Conservation (phyloP, 2,329 filamentous ascomycete species). For the Fusarium verticillioides region DNA sequence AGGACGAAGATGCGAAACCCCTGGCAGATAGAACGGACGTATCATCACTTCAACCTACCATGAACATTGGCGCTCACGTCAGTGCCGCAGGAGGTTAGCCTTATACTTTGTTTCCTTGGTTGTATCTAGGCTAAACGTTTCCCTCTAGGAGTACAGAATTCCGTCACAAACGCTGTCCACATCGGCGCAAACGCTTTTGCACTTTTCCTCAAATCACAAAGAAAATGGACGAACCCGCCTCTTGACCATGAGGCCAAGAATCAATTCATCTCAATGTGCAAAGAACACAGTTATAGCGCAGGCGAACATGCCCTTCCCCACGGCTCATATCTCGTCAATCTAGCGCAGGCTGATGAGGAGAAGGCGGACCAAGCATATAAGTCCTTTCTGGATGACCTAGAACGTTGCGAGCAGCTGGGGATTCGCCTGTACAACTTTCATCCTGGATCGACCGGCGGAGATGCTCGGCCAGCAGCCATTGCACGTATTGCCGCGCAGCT, state of each 20-base stretch:
- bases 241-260: conserved; percentile 74
- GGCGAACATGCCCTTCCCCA: conserved; percentile 84
- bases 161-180: conserved; percentile 78
- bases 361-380: conserved; percentile 89
- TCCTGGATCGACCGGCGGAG: conserved; percentile 82
- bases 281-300: conserved; percentile 76
- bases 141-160: conserved; percentile 82
- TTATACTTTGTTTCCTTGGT: background rate
- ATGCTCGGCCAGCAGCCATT: conserved; percentile 75
- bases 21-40: conserved; percentile 75
- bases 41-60: conserved; percentile 70
- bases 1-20: conserved; percentile 63
- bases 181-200: conserved; percentile 95
- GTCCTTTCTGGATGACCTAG: conserved; percentile 87
- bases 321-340: conserved; percentile 95
- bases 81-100: conserved; percentile 82
- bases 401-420: conserved; percentile 84
- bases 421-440: conserved; percentile 99
- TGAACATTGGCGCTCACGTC: conserved; percentile 93
- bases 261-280: conserved; percentile 76
- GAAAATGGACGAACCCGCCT: conserved; percentile 90
- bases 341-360: conserved; percentile 82
- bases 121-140: conserved; percentile 13
- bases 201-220: conserved; percentile 94
- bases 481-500: conserved; percentile 82